Conservation (phyloP, 2,329 filamentous ascomycete genomes). For the Escovopsis sp. region DNA sequence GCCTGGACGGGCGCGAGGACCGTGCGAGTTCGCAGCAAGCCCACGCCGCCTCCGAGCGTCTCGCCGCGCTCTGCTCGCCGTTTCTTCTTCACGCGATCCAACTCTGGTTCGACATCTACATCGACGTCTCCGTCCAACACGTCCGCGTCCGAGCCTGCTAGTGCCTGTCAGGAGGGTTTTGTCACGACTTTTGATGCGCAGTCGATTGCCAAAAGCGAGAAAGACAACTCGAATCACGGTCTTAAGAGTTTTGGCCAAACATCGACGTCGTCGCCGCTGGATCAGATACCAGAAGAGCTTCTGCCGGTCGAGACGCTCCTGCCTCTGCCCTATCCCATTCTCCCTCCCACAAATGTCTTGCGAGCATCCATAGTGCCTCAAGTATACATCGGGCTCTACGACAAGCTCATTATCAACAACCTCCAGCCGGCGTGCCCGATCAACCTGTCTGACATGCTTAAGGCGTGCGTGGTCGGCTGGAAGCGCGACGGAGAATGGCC, state of each 20-base stretch:
- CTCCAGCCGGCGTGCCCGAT: constrained; percentile 78
- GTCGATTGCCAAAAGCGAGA: constrained; percentile 24
- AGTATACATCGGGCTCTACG: constrained; percentile 72
- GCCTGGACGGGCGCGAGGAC: constrained; percentile 70
- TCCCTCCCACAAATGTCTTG: constrained; percentile 61
- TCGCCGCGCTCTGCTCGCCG: constrained; percentile 33
- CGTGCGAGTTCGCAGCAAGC: constrained; percentile 37
- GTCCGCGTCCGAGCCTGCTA: constrained; percentile 6
- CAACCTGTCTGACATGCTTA: constrained; percentile 69
- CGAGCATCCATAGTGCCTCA: constrained; percentile 60
- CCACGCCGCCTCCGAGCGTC: constrained; percentile 24
- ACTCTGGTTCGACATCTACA: constrained; percentile 25
- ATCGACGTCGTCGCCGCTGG: neutral
- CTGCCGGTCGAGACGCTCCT: constrained; percentile 46
- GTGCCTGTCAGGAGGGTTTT: constrained; percentile 16
- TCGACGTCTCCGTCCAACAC: constrained; percentile 7
- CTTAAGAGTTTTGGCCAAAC: constrained; percentile 19
- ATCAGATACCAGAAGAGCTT: constrained; percentile 4
- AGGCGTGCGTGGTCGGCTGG: constrained; percentile 77
- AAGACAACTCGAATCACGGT: constrained; percentile 17
- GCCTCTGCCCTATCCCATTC: constrained; percentile 57
- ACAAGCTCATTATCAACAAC: constrained; percentile 68
- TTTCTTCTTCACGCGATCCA: constrained; percentile 34
- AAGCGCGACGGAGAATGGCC: constrained; percentile 91
- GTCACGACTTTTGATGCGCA: constrained; percentile 28